phyloP scores from a whole-genome alignment of 2,329 filamentous ascomycete genomes.

The Penicillium sp. region DNA sequence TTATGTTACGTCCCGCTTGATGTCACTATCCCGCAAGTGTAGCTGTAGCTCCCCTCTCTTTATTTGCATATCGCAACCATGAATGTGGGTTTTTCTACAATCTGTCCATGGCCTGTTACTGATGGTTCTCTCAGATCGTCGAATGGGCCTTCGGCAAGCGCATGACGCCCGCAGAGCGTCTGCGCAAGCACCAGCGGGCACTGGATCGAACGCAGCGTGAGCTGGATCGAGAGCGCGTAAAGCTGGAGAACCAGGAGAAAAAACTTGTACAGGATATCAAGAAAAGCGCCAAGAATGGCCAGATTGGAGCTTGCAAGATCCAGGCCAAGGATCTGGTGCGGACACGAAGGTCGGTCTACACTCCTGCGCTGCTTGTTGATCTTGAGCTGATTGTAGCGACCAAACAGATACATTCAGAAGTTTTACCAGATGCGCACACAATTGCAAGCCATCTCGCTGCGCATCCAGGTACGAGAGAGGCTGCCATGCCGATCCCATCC shows the following conservation, averaged over 20 bases:
- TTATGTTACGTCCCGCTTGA: constrained; percentile 21
- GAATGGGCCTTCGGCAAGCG: constrained; percentile 99
- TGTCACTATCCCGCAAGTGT: constrained; percentile 19
- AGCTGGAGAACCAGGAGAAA: constrained; percentile 98
- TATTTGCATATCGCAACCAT: constrained; percentile 22
- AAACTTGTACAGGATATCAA: constrained; percentile 94
- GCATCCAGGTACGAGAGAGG: constrained; percentile 68
- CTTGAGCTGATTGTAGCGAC: constrained; percentile 3
- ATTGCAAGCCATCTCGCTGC: constrained; percentile 87
- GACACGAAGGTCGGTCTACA: constrained; percentile 63
- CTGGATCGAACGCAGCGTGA: constrained; percentile 97
- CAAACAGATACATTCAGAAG: constrained; percentile 83
- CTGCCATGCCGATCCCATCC: neutral
- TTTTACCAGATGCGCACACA: constrained; percentile 98
- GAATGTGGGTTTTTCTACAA: constrained; percentile 36
- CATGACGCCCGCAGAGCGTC: constrained; percentile 77
- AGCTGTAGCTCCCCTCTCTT: neutral
- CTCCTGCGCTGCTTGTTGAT: neutral
- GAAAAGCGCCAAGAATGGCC: constrained; percentile 94
- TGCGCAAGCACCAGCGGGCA: constrained; percentile 77
- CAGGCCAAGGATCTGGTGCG: constrained; percentile 95
- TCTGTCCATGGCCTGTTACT: constrained; percentile 8
- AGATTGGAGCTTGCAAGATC: constrained; percentile 98
- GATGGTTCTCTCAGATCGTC: constrained; percentile 62
- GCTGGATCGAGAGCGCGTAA: constrained; percentile 87